A percentile compares a stretch with the other conserved stretches of the same genome.
Conservation (phyloP, 768 basidiomycete species). For the Suillus decipiens region DNA sequence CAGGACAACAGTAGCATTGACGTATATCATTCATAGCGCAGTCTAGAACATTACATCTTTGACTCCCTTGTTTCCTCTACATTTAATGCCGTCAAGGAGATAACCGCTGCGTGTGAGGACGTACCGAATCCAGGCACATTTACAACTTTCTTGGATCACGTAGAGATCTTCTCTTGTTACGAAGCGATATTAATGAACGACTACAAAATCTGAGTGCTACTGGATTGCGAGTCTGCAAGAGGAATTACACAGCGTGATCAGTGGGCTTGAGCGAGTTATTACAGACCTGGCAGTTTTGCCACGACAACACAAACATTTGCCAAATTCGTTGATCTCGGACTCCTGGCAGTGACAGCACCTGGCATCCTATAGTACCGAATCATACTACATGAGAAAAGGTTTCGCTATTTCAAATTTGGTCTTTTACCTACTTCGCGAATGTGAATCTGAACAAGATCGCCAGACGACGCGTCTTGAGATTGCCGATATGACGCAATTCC, state of each 20-base stretch:
- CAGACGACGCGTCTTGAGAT: constrained; percentile 2
- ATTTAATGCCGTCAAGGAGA: not conserved
- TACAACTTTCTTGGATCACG: not conserved
- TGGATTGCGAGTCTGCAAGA: not conserved
- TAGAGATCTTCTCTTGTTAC: constrained; percentile 1
- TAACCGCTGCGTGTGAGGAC: not conserved
- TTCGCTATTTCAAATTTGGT: constrained; percentile 34
- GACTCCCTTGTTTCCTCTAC: not conserved
- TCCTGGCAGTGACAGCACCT: not conserved
- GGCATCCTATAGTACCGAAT: not conserved
- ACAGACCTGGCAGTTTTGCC: not conserved
- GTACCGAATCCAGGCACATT: constrained; percentile 1
- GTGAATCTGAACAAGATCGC: constrained; percentile 12
- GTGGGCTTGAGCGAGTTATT: not conserved
- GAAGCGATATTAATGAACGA: constrained; percentile 8
- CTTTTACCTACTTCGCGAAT: constrained; percentile 10
- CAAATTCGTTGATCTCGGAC: not conserved
- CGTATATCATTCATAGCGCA: not conserved
- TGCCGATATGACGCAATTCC: not conserved
- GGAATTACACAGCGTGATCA: not conserved
- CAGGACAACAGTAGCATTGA: not conserved
- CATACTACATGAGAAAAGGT: constrained; percentile 17
- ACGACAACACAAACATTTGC: not conserved
- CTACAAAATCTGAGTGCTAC: not conserved
- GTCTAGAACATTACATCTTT: not conserved